These are phyloP conservation scores for Phytophthora palmivora DNA, from an alignment of 352 stramenopile species.

Conservation along the genomic window DNA sequence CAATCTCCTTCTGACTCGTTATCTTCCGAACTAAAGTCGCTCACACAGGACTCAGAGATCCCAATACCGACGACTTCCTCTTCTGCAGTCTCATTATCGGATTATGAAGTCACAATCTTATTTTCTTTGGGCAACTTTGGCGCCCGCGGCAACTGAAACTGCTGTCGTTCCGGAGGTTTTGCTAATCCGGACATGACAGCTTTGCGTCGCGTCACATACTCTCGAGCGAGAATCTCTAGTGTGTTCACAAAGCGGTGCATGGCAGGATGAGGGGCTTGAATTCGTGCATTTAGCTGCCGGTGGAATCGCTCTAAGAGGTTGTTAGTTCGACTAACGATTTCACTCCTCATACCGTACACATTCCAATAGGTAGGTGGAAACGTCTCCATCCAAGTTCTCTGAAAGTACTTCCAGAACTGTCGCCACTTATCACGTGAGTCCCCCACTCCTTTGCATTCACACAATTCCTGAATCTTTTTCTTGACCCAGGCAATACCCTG, in stretches of 20 bases:
- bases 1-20: too few relatives aligned
- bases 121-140: neutral
- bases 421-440: constrained; percentile 1
- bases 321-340: constrained; percentile 7
- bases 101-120: too few relatives aligned
- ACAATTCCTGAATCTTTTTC: constrained; percentile 1
- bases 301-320: constrained; percentile 9
- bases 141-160: neutral
- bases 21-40: too few relatives aligned
- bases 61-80: too few relatives aligned
- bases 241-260: constrained; percentile 2
- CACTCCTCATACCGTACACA: constrained; percentile 1
- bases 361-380: constrained; percentile 8
- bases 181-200: neutral
- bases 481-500: constrained; percentile 12
- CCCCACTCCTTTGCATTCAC: neutral
- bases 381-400: neutral
- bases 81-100: too few relatives aligned
- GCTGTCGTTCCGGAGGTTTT: neutral
- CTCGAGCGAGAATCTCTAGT: neutral
- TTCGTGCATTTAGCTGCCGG: constrained; percentile 6
- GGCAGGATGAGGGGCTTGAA: constrained; percentile 1
- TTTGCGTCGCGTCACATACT: constrained; percentile 1
- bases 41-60: too few relatives aligned
- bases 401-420: constrained; percentile 6